Conservation (phyloP, 78 protist genomes). For the Cyanophora paradoxa region DNA sequence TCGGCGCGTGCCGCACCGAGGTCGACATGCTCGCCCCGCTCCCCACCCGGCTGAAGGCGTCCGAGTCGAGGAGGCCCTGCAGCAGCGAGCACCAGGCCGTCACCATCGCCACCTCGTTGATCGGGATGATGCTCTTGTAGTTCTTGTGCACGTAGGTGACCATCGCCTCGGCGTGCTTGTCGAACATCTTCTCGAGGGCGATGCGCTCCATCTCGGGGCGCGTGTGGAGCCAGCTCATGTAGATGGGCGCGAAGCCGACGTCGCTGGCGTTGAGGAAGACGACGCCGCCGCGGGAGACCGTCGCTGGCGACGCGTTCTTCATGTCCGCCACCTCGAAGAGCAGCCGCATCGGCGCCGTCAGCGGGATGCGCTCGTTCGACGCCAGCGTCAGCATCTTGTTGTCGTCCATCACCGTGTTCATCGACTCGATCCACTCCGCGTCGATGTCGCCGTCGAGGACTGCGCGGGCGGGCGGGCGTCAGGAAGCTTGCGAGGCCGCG, state of each 20-base stretch:
- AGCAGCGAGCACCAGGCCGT: conserved; percentile 31
- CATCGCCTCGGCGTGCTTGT: conserved; percentile 24
- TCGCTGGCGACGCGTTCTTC: conserved; percentile 76
- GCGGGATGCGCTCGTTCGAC: conserved; percentile 78
- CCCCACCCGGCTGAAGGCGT: too few species aligned
- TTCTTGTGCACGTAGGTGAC: conserved; percentile 1
- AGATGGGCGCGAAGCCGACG: conserved; percentile 68
- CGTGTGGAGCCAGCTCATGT: conserved; percentile 55
- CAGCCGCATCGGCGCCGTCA: conserved; percentile 61
- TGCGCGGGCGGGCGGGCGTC: conserved; percentile 8
- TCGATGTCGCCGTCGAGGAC: conserved; percentile 83
- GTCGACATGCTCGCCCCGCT: too few species aligned
- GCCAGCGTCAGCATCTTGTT: conserved; percentile 78
- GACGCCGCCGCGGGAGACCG: conserved; percentile 86
- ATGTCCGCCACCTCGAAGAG: conserved; percentile 68
- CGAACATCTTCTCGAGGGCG: conserved; percentile 9
- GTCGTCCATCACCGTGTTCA: conserved; percentile 88
- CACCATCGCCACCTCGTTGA: conserved; percentile 20
- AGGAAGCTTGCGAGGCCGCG: conserved; percentile 36
- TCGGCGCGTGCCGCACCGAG: not conserved
- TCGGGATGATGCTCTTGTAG: not conserved
- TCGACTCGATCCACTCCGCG: conserved; percentile 80
- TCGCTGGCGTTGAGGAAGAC: conserved; percentile 64
- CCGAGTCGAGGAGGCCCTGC: conserved; percentile 23
- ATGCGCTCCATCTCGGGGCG: conserved; percentile 7